Base-by-base conservation (phyloP, 306 rosid genomes). In the Lathyrus aphaca region DNA sequence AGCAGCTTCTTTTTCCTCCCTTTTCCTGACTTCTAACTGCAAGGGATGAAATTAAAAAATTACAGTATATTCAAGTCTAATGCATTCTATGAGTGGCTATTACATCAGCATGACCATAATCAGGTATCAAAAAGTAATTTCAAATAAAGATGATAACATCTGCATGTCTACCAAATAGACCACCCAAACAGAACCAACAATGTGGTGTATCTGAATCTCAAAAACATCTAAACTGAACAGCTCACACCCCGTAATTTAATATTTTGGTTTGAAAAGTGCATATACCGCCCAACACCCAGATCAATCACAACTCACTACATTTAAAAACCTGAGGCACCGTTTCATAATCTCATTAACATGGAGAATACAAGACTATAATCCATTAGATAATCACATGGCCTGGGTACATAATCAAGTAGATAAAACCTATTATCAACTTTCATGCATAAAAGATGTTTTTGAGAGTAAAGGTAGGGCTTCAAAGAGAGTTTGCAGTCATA, bases 1-100 rank as follows among this genome's bases (percentile, higher is more conserved):
- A 74, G 97, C 92, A 63, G 96, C 99, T 84, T 95, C 99, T 80
- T 73, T 91, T 81, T 95, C 99, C 86, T 95, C 97, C 80, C 80
- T 89, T 64, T 74, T 95, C 87, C 96, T 87, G 68, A 91, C 88
- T 83, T 95, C 99, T 2, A 87, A 86, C 99, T 95, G 78, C 77
- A 68, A 77, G 23, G 42, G 64, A 44, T 46, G 42, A 53, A 48
- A 69, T 64, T 60, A 66, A 73, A 45, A 60, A 65, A 5, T 67
- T 19, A 68, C 45, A 66, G 59, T 37, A 61, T 15, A 77, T 68
- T 38, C 59, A 27, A 17, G 67, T 43, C 42, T 15, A 69, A 42
- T 56, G 50, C 38, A 64, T 51, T 12, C 21, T 11, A 23, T 6
- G 60, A 40, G 62, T 56, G 46, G 69, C 76, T 17, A 56, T 62